These are phyloP conservation scores for Ophiostoma angusticollis DNA, from an alignment of 2,329 filamentous ascomycete species.

Conservation along the genomic window DNA sequence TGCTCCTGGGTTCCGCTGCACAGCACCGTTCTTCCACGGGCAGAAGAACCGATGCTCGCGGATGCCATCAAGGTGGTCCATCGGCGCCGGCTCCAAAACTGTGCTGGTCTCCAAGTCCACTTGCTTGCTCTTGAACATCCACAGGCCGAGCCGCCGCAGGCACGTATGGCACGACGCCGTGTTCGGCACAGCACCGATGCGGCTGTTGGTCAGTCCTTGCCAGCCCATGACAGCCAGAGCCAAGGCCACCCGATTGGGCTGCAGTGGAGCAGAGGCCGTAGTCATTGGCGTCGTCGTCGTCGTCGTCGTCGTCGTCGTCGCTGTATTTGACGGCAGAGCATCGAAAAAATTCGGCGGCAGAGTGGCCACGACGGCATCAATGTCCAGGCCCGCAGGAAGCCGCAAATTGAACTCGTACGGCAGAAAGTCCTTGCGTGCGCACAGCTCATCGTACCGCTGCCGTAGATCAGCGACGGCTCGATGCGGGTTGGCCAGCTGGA, in stretches of 20 bases:
- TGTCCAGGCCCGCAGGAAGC: conserved; percentile 37
- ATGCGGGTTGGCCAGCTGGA: conserved; percentile 50
- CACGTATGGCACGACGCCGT: conserved; percentile 75
- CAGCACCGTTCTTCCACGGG: conserved; percentile 57
- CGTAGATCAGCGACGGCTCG: conserved; percentile 45
- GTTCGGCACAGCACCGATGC: conserved; percentile 51
- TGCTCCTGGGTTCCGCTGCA: conserved; percentile 41
- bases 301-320: conserved; percentile 10
- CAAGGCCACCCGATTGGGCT: conserved; percentile 49
- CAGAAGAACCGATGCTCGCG: conserved; percentile 73
- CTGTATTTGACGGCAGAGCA: conserved; percentile 25
- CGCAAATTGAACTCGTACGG: conserved; percentile 51
- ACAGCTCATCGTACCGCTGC: conserved; percentile 52
- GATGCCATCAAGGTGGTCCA: conserved; percentile 55
- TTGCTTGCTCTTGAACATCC: conserved; percentile 78
- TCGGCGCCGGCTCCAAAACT: conserved; percentile 45
- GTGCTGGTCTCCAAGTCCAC: conserved; percentile 39
- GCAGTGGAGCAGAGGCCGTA: neutral
- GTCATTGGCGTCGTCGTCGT: conserved; percentile 15
- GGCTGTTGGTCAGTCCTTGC: conserved; percentile 48
- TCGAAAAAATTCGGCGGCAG: conserved; percentile 43
- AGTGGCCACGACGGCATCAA: conserved; percentile 36
- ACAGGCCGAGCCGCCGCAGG: conserved; percentile 76
- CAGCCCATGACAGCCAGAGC: conserved; percentile 62
- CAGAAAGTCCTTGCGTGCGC: conserved; percentile 38